Evolutionary conservation across 169 alveolate species (phyloP).

Genomic region (Plasmodium gonderi): DNA sequence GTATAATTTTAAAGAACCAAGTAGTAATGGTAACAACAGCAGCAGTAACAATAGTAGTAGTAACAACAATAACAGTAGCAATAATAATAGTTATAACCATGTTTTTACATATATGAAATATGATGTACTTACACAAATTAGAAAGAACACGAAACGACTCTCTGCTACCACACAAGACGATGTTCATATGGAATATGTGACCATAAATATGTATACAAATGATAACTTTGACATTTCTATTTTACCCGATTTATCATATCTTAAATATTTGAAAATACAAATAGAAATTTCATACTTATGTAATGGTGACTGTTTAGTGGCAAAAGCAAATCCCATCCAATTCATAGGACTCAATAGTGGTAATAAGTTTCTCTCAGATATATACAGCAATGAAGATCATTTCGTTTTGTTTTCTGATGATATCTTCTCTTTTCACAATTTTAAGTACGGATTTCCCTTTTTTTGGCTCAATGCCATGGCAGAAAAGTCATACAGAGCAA

Average conservation of each 20-base stretch:
- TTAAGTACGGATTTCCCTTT: conserved; percentile 66
- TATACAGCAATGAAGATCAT: conserved; percentile 58
- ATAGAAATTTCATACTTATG: conserved; percentile 29
- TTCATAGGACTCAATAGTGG: conserved; percentile 51
- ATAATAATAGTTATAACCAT: neutral
- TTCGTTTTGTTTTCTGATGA: conserved; percentile 37
- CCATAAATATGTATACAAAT: conserved; percentile 30
- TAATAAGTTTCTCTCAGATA: conserved; percentile 39
- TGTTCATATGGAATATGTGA: conserved; percentile 45
- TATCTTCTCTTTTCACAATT: conserved; percentile 39
- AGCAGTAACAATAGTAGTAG: neutral
- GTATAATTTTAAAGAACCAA: conserved; percentile 25
- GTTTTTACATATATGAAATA: conserved; percentile 55
- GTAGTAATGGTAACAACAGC: neutral
- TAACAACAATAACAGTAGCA: neutral
- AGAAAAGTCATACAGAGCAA: neutral
- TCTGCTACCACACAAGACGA: neutral
- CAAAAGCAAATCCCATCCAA: conserved; percentile 35
- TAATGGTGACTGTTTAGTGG: conserved; percentile 46
- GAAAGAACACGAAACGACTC: neutral
- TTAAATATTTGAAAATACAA: conserved; percentile 54
- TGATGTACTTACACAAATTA: conserved; percentile 20
- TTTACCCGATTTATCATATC: conserved; percentile 66
- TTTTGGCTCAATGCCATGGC: conserved; percentile 73
- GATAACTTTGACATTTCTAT: conserved; percentile 66